Conservation (phyloP, 805 yeast species). For the Clavispora asparagi region DNA sequence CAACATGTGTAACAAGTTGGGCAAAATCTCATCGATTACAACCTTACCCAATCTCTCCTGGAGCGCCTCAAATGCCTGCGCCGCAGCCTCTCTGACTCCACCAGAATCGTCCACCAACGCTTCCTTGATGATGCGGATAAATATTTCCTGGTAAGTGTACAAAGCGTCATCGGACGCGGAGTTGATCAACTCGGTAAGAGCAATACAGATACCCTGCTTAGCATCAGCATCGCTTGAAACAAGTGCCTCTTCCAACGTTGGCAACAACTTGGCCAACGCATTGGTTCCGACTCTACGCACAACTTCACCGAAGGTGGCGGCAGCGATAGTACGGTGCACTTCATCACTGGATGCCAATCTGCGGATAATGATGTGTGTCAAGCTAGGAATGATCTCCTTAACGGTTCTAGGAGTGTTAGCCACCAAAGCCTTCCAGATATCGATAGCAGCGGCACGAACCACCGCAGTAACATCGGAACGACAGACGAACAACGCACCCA, state of each 20-base stretch:
- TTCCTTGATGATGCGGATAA: conserved; percentile 70
- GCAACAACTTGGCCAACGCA: conserved; percentile 78
- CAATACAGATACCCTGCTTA: conserved; percentile 95
- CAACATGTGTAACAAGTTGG: conserved; percentile 69
- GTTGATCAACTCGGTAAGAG: conserved; percentile 76
- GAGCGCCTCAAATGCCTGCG: conserved; percentile 81
- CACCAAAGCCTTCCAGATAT: conserved; percentile 95
- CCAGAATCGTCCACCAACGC: conserved; percentile 73
- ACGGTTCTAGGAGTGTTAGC: conserved; percentile 94
- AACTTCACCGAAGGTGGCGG: conserved; percentile 89
- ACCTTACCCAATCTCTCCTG: conserved; percentile 77
- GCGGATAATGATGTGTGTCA: conserved; percentile 74
- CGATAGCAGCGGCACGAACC: conserved; percentile 85
- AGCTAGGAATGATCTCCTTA: conserved; percentile 82
- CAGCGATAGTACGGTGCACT: conserved; percentile 79
- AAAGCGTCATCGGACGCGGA: conserved; percentile 64
- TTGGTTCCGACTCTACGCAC: conserved; percentile 90
- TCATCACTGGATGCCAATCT: conserved; percentile 80
- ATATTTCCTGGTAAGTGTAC: conserved; percentile 55
- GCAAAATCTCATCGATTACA: conserved; percentile 86
- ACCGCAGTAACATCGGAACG: conserved; percentile 86
- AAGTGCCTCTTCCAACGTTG: conserved; percentile 70
- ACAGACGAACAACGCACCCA: conserved; percentile 85
- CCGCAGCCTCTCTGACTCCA: conserved; percentile 85
- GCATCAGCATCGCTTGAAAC: conserved; percentile 68